Evolutionary conservation across 805 yeast genomes (phyloP).

Genomic region (Pichia deserticola): DNA sequence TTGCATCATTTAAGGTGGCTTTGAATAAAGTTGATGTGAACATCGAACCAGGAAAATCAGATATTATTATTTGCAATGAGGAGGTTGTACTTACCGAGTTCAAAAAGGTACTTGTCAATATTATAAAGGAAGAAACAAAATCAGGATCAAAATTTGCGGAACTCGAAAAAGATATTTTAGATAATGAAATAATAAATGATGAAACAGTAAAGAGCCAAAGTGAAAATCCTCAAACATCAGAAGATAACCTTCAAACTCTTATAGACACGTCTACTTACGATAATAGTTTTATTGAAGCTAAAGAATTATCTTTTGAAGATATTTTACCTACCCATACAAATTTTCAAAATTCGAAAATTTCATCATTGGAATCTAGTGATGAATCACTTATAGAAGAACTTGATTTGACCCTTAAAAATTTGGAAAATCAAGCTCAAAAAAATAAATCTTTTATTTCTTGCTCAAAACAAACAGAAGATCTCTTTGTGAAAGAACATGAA

Average conservation of each 20-base stretch:
- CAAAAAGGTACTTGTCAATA: conserved; percentile 2
- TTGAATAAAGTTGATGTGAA: conserved; percentile 29
- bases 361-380: neutral
- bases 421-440: neutral
- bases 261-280: too few relatives aligned
- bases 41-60: conserved; percentile 39
- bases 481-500: too few relatives aligned
- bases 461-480: too few relatives aligned
- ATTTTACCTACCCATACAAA: neutral
- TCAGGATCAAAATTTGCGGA: too few relatives aligned
- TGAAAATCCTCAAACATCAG: too few relatives aligned
- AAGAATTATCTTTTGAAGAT: neutral
- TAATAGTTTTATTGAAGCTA: neutral
- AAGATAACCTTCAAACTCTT: too few relatives aligned
- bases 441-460: neutral
- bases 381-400: conserved; percentile 3
- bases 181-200: neutral
- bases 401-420: neutral
- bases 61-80: conserved; percentile 27
- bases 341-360: neutral
- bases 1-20: conserved; percentile 22
- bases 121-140: conserved; percentile 5
- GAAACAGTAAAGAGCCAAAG: too few relatives aligned
- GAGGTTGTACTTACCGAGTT: conserved; percentile 16
- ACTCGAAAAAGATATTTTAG: conserved; percentile 3